These are phyloP conservation scores for Globisporangium lucens DNA, from an alignment of 352 stramenopile species.

Conservation along the genomic window DNA sequence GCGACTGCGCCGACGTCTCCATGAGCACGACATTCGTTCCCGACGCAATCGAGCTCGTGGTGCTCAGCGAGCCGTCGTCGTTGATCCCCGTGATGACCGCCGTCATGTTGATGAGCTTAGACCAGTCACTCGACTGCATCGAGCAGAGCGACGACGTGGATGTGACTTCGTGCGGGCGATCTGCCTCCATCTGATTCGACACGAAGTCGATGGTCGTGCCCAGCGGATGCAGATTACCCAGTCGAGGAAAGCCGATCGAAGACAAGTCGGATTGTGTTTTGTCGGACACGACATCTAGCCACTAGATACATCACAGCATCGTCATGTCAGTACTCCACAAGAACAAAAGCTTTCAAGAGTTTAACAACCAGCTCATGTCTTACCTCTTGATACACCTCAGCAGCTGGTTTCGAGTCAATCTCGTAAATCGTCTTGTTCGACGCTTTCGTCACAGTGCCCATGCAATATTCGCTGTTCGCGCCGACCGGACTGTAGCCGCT, in stretches of 20 bases:
- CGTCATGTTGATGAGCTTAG: slow-evolving; percentile 82
- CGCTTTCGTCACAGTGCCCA: slow-evolving; percentile 83
- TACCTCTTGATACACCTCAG: slow-evolving; percentile 81
- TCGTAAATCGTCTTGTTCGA: slow-evolving; percentile 85
- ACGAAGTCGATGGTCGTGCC: slow-evolving; percentile 81
- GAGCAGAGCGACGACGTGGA: slow-evolving; percentile 65
- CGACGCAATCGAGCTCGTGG: slow-evolving; percentile 70
- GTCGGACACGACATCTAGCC: slow-evolving; percentile 76
- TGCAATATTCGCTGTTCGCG: slow-evolving; percentile 75
- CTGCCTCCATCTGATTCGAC: slow-evolving; percentile 66
- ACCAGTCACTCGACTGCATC: slow-evolving; percentile 82
- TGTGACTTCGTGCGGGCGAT: slow-evolving; percentile 46
- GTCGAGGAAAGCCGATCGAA: slow-evolving; percentile 72
- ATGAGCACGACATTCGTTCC: slow-evolving; percentile 86
- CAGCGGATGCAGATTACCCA: slow-evolving; percentile 80
- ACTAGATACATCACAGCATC: slow-evolving; percentile 26
- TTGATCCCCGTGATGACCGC: slow-evolving; percentile 85
- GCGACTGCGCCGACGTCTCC: slow-evolving; percentile 74
- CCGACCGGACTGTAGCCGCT: slow-evolving; percentile 81
- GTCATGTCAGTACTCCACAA: neutral
- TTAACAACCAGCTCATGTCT: neutral
- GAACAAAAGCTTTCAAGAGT: neutral
- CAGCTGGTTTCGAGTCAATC: slow-evolving; percentile 80
- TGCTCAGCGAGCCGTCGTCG: slow-evolving; percentile 76
- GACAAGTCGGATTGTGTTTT: slow-evolving; percentile 70